A percentile compares a stretch with the other conserved stretches of the same genome.
These are phyloP conservation scores for Globisporangium carolinianum DNA, from an alignment of 352 stramenopile genomes.

Conservation along the genomic window DNA sequence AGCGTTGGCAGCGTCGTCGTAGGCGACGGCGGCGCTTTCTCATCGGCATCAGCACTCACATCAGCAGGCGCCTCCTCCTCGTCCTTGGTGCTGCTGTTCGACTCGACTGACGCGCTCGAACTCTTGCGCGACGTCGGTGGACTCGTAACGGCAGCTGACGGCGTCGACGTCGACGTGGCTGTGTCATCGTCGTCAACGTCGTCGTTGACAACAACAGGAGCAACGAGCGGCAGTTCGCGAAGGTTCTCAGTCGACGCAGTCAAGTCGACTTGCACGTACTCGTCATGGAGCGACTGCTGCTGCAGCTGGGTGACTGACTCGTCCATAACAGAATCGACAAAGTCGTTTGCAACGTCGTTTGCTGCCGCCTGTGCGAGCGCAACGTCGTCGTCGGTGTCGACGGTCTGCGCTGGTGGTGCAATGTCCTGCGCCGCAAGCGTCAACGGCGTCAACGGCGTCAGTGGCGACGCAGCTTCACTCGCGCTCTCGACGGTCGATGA, in stretches of 20 bases:
- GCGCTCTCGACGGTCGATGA: too few relatives aligned
- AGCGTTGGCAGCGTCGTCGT: conserved; percentile 17
- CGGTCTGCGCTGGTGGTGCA: too few relatives aligned
- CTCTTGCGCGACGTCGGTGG: conserved; percentile 18
- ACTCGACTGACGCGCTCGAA: conserved; percentile 17
- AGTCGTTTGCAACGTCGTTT: conserved; percentile 28
- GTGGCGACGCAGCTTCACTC: too few relatives aligned
- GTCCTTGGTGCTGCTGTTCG: conserved; percentile 20
- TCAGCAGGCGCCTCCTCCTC: not conserved
- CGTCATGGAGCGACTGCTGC: conserved; percentile 24
- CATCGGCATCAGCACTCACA: not conserved
- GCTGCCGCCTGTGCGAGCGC: conserved; percentile 18
- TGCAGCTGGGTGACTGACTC: conserved; percentile 35
- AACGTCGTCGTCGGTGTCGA: conserved; percentile 18
- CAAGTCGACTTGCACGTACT: conserved; percentile 66
- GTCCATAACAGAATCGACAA: conserved; percentile 37
- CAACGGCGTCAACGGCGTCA: too few relatives aligned
- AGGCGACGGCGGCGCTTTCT: conserved; percentile 18
- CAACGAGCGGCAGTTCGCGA: conserved; percentile 12
- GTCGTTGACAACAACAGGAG: conserved; percentile 1
- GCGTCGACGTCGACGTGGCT: too few relatives aligned
- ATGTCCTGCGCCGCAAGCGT: too few relatives aligned
- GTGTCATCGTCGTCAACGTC: not conserved
- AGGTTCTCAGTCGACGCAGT: conserved; percentile 37
- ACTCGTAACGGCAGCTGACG: conserved; percentile 1